A percentile compares a stretch with the other conserved stretches of the same genome.
Conservation (phyloP, 352 stramenopile species). For the Phytopythium litorale region DNA sequence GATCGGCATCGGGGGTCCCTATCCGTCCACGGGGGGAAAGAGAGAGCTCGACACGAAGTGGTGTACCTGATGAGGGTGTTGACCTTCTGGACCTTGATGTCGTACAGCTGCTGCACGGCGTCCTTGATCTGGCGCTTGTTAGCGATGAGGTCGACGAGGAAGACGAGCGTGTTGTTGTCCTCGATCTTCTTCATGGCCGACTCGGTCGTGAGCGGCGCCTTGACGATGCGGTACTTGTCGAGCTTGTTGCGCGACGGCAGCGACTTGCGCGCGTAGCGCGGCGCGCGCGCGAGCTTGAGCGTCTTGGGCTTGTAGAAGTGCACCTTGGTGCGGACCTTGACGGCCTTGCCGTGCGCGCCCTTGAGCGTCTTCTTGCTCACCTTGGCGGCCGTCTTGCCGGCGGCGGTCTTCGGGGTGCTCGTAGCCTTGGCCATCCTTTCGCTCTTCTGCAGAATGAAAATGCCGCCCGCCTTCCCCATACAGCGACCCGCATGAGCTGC, state of each 20-base stretch:
- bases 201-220: constrained; percentile 99
- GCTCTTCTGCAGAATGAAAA: constrained; percentile 44
- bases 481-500: neutral
- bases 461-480: neutral
- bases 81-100: constrained; percentile 99
- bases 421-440: constrained; percentile 74
- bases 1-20: constrained; percentile 9
- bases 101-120: constrained; percentile 98
- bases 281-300: constrained; percentile 91
- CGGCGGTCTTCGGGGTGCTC: constrained; percentile 61
- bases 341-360: constrained; percentile 96
- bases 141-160: constrained; percentile 98
- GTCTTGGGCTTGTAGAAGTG: constrained; percentile 99
- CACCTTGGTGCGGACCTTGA: constrained; percentile 98
- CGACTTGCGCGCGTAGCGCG: constrained; percentile 95
- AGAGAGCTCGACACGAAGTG: constrained; percentile 75
- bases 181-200: constrained; percentile 99
- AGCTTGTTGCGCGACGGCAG: constrained; percentile 94
- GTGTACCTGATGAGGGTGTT: constrained; percentile 99
- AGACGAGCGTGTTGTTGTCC: constrained; percentile 99
- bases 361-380: constrained; percentile 95
- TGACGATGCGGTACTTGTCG: constrained; percentile 99
- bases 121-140: constrained; percentile 99
- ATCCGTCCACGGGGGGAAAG: constrained; percentile 7
- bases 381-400: constrained; percentile 91